Base-by-base conservation (phyloP, 495 filamentous ascomycete genomes). In the Annulohypoxylon maeteangense region DNA sequence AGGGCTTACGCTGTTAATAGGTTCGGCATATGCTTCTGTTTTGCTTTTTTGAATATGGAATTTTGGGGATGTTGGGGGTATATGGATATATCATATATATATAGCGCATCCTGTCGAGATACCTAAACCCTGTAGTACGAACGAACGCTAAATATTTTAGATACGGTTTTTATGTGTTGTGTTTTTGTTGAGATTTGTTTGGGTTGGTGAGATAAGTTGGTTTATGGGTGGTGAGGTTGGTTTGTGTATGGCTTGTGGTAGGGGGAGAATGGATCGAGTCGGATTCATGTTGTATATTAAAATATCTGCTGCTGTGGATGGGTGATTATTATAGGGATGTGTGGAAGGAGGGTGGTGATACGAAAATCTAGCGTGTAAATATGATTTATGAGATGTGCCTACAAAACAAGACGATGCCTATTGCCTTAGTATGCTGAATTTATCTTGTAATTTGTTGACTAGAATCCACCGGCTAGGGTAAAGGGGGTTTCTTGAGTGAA, bases 11-110 rank as follows among this genome's bases (percentile, higher is more conserved):
- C 50, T 61, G 57, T 61, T 61, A 48, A 61, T 61, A 47, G 40
- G 57, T 34, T 48, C 6, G 40, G 57, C 57, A 61, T 61, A 22
- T 48, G 11, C 10, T 12, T 25, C 16, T 47, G 44, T 16, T 29
- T 20, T 57, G 71, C 29, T 25, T 67, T 22, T 77, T 67, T 18
- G 77, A n/a, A 72, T 47, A 10, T 23, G 78, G 16, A 70, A 40
- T 10, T 32, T 20, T 20, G 29, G 50, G 12, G 22, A 12, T 36
- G 34, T 27, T 27, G 8, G 32, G 18, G 25, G 40, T 57, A 57
- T 57, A 57, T 16, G 29, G 27, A 54, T 54, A 34, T 54, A 55
- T 36, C 38, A 57, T 58, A 56, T 56, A 38, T 65, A 50, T 65
- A 56, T 59, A 61, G 55, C 31, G 54, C 10, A 20, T 27, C 20